These are phyloP conservation scores for Claviceps lovelessii DNA, from an alignment of 2,329 filamentous ascomycete genomes.

Conservation along the genomic window DNA sequence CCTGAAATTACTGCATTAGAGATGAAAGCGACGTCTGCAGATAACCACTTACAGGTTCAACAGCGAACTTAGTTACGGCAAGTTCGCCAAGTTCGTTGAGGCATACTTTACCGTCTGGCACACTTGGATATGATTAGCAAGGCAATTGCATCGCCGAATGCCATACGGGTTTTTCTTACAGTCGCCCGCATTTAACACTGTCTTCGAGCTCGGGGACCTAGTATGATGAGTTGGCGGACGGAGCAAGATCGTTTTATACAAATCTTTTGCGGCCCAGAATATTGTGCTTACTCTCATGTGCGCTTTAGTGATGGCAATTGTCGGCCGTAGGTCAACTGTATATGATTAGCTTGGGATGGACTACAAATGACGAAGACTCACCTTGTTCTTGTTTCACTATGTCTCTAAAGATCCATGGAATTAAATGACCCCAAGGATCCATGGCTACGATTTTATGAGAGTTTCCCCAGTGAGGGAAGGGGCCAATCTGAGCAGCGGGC, in stretches of 20 bases:
- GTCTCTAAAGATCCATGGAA: constrained; percentile 70
- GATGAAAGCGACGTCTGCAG: neutral
- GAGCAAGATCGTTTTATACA: neutral
- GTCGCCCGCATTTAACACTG: constrained; percentile 63
- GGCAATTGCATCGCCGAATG: neutral
- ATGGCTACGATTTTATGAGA: constrained; percentile 92
- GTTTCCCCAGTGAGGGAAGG: constrained; percentile 80
- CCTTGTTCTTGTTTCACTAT: constrained; percentile 60
- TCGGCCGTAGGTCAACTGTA: constrained; percentile 68
- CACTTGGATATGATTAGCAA: constrained; percentile 18
- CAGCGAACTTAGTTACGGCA: constrained; percentile 89
- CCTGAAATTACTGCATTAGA: constrained; percentile 16
- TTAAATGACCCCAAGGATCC: constrained; percentile 84
- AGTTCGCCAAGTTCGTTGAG: constrained; percentile 76
- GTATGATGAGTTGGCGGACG: neutral
- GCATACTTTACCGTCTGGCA: constrained; percentile 76
- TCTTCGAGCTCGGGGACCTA: constrained; percentile 82
- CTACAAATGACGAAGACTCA: constrained; percentile 13
- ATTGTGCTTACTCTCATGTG: constrained; percentile 59
- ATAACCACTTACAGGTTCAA: constrained; percentile 59
- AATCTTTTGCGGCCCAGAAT: neutral
- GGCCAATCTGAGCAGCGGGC: constrained; percentile 77
- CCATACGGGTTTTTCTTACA: constrained; percentile 30
- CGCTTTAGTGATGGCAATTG: constrained; percentile 80
- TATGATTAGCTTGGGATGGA: constrained; percentile 5